A percentile compares a stretch with the other conserved stretches of the same genome.
These are phyloP conservation scores for Effrenium voratum DNA, from an alignment of 73 alveolate species.

Conservation along the genomic window DNA sequence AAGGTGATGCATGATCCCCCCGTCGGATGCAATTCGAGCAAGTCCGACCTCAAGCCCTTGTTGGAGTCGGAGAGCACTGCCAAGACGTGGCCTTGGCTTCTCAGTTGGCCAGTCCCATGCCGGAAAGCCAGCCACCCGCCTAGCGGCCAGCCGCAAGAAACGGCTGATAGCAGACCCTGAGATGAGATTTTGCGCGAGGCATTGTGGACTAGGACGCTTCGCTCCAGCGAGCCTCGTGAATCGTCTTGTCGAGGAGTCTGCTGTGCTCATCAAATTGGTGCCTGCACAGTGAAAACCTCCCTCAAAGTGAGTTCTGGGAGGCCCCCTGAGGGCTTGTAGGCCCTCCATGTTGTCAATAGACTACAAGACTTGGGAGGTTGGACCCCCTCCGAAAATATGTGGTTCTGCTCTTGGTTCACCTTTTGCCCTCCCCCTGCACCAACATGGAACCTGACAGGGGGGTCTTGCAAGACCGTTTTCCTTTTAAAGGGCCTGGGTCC, in stretches of 20 bases:
- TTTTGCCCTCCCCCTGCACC: neutral
- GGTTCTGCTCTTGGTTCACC: neutral
- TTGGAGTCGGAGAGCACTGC: conserved; percentile 60
- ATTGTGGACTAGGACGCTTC: neutral
- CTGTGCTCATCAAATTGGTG: conserved; percentile 14
- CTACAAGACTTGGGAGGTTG: neutral
- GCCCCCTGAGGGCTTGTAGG: too few species aligned
- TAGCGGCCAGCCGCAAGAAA: conserved; percentile 88
- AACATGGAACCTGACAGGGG: neutral
- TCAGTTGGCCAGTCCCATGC: neutral
- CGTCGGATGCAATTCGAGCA: neutral
- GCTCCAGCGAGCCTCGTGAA: conserved; percentile 15
- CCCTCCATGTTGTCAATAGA: neutral
- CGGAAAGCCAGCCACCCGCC: neutral
- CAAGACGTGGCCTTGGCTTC: conserved; percentile 20
- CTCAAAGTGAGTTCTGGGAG: too few species aligned
- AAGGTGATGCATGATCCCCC: neutral
- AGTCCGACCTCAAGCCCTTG: conserved; percentile 24
- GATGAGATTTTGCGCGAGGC: neutral
- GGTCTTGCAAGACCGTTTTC: neutral
- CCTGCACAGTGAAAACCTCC: too few species aligned
- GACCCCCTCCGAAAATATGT: too few species aligned
- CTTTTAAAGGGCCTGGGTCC: too few species aligned
- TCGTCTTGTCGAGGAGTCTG: conserved; percentile 44
- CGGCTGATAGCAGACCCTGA: conserved; percentile 82